These are phyloP conservation scores for Pythium brassicae DNA, from an alignment of 352 stramenopile species.

Conservation along the genomic window DNA sequence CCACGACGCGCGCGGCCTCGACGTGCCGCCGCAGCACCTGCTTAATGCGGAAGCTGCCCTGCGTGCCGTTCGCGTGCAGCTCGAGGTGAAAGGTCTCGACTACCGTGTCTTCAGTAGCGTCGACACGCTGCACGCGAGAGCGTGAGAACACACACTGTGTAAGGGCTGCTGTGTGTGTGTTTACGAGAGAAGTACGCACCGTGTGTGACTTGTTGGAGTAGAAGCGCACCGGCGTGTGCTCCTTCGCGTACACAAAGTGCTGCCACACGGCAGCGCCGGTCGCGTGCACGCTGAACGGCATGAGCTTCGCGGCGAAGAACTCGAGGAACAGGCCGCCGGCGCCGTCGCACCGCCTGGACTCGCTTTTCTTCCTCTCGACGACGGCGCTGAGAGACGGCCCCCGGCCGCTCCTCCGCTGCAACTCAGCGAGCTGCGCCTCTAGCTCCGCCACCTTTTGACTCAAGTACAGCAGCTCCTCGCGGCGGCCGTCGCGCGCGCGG, in stretches of 20 bases:
- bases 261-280: constrained; percentile 31
- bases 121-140: neutral
- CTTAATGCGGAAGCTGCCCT: constrained; percentile 47
- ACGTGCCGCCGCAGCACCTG: constrained; percentile 48
- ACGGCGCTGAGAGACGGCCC: too few relatives aligned
- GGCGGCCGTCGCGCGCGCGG: constrained; percentile 27
- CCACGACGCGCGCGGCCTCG: constrained; percentile 41
- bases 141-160: neutral
- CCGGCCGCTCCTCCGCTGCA: constrained; percentile 16
- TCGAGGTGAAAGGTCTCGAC: constrained; percentile 56
- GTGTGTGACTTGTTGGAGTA: constrained; percentile 2
- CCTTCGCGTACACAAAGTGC: constrained; percentile 21
- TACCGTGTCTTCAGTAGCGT: constrained; percentile 40
- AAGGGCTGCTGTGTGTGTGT: neutral
- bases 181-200: neutral
- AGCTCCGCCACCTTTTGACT: constrained; percentile 36
- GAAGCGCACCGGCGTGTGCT: neutral
- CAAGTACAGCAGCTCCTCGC: constrained; percentile 40
- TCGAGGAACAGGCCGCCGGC: constrained; percentile 29
- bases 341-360: neutral
- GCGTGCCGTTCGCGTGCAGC: constrained; percentile 41
- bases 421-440: constrained; percentile 25
- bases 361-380: constrained; percentile 15
- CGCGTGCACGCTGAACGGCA: constrained; percentile 34
- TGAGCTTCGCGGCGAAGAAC: constrained; percentile 29